Evolutionary conservation across 106 monocot genomes (phyloP), one percentile per base, ranked within the genome.

Genomic region (Phalaenopsis aphrodite): DNA sequence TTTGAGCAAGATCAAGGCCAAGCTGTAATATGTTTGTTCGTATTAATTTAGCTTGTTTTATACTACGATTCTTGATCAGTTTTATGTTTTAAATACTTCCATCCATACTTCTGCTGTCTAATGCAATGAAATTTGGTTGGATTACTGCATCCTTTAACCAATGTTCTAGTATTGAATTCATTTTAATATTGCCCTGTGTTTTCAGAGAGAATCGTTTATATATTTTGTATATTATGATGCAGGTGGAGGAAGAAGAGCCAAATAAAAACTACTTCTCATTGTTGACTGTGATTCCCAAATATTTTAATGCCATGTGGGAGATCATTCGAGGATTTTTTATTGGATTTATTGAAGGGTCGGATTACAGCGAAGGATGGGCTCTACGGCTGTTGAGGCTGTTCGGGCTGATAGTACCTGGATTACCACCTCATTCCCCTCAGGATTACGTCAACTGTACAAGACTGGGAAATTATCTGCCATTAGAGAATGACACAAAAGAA

Each of bases 401-500:
- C 45, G 97, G 91, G 5, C 43, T 97, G 78, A 58, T 92, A 24
- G 41, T 92, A 4, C 97, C 97, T 0, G 97, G 97, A 0, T 7
- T 97, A 36, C 80, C 97, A 17, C 80, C 92, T 8, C 97, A 97
- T 68, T 67, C 43, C 36, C 97, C 97, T 15, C 90, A 87, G 30
- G 94, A 97, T 82, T 97, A 97, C 76, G 88, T 92, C 82, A 97
- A 97, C 77, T 83, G 86, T 47, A 87, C 84, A 1, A 87, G 92
- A 80, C 72, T 98, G 23, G 95, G 95, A 14, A 87, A 80, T 52
- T 19, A 57, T 56, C 42, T 83, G 36, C 1, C n/a, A 5, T 36
- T 11, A 52, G 52, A 52, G 3, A 12, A 0, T 52, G 52, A 52
- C 1, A 52, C 10, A 52, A 10, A 52, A 12, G 52, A 52, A 52